Evolutionary conservation across 169 alveolate species (phyloP).

Genomic region (Hepatocystis sp.): DNA sequence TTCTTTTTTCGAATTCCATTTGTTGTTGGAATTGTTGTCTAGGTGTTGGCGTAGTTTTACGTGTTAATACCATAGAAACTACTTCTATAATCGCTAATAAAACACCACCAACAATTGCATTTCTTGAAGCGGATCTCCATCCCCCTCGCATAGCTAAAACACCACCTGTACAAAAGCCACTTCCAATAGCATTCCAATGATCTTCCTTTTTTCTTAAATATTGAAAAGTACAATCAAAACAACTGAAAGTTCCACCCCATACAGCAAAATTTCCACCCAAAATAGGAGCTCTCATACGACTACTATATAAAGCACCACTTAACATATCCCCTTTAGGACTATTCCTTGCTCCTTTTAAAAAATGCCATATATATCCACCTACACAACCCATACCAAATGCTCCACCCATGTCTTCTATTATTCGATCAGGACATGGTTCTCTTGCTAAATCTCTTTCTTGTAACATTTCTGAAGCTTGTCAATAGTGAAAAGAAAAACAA

Average conservation of each 20-base stretch:
- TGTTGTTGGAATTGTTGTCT: conserved; percentile 90
- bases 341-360: conserved; percentile 93
- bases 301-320: conserved; percentile 94
- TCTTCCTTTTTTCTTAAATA: conserved; percentile 94
- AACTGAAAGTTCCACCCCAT: conserved; percentile 97
- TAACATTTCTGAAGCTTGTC: conserved; percentile 66
- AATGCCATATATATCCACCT: conserved; percentile 96
- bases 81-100: conserved; percentile 91
- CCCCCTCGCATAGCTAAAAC: conserved; percentile 93
- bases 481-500: neutral
- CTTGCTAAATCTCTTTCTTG: conserved; percentile 90
- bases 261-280: conserved; percentile 97
- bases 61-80: conserved; percentile 89
- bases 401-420: conserved; percentile 97
- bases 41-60: conserved; percentile 88
- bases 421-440: conserved; percentile 97
- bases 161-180: conserved; percentile 97
- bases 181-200: conserved; percentile 95
- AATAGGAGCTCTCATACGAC: conserved; percentile 94
- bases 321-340: conserved; percentile 92
- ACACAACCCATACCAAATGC: conserved; percentile 97
- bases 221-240: conserved; percentile 94
- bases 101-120: conserved; percentile 93
- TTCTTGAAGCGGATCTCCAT: conserved; percentile 88
- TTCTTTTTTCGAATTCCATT: conserved; percentile 82